Evolutionary conservation across 305 asterid species (phyloP), one percentile per base, ranked within the genome.

Genomic region (Lippia alba): DNA sequence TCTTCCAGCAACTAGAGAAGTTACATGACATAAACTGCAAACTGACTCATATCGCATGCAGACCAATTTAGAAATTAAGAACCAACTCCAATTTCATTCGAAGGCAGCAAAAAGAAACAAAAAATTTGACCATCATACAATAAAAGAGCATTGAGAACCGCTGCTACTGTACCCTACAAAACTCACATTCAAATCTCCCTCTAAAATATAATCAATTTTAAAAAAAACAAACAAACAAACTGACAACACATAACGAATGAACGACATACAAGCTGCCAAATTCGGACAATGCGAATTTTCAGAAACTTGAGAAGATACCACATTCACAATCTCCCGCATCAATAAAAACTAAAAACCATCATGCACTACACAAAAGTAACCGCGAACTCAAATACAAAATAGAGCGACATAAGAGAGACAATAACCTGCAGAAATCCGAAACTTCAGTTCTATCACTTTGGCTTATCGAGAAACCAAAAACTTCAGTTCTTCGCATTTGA

Each of bases 191-290:
- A 59, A 70, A n/a, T 68, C 30, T 39, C 59, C 72, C 72, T 64
- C 80, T 76, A 70, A 51, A 72, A 67, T 59, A 49, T 60, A 56
- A 60, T 10, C 16, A 33, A 55, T 12, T 61, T 44, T 41, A 67
- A 56, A 40, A n/a, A n/a, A 62, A 32, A 53, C 6, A 56, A 61
- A 39, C 1, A 24, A 24, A 24, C 3, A 44, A 3, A 41, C 12
- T 19, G 16, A 36, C 2, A 36, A 36, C 9, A 36, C 14, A 6
- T 48, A 53, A 41, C 30, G 30, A 24, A 0, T 53, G 3, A 44
- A 33, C 58, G 32, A n/a, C 50, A 11, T n/a, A 45, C 6, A 15
- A 14, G 19, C 15, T 64, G 8, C 30, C 24, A 58, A 69, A 44
- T 44, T 68, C 17, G 30, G 72, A 41, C 71, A 20, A 56, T 16